Conservation (phyloP, 2,329 filamentous ascomycete genomes). For the Eutypa lata region DNA sequence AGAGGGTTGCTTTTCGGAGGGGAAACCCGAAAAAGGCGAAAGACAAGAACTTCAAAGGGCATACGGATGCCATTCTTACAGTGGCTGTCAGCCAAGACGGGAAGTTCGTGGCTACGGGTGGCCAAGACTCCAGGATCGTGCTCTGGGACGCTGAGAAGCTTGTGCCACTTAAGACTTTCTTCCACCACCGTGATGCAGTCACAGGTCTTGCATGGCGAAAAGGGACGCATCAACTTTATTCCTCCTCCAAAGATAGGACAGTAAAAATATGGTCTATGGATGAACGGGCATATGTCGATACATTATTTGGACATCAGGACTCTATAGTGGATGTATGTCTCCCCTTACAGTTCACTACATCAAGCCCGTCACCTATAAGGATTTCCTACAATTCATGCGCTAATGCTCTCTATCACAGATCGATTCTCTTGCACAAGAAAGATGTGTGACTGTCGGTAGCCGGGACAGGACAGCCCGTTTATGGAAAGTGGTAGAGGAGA, state of each 20-base stretch:
- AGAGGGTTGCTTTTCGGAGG: conserved; percentile 60
- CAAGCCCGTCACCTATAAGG: too few species aligned
- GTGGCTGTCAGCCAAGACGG: conserved; percentile 88
- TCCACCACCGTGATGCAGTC: conserved; percentile 87
- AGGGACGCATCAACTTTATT: conserved; percentile 89
- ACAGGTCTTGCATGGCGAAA: conserved; percentile 82
- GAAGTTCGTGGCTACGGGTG: conserved; percentile 86
- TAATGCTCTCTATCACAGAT: conserved; percentile 49
- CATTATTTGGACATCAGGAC: not conserved
- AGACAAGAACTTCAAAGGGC: conserved; percentile 69
- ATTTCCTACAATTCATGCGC: not conserved
- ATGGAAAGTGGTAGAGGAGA: conserved; percentile 96
- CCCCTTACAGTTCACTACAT: too few species aligned
- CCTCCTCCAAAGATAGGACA: conserved; percentile 83
- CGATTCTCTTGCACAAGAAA: conserved; percentile 77
- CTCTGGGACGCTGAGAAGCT: conserved; percentile 83
- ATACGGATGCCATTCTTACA: conserved; percentile 75
- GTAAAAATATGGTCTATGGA: conserved; percentile 95
- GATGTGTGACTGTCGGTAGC: conserved; percentile 86
- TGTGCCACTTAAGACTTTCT: conserved; percentile 76
- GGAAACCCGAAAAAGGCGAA: conserved; percentile 58
- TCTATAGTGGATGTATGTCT: conserved; percentile 1
- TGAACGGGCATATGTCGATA: conserved; percentile 76
- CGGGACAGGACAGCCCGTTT: conserved; percentile 86
- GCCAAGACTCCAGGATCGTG: conserved; percentile 78